A percentile compares a stretch with the other conserved stretches of the same genome.
phyloP scores from a whole-genome alignment of 345 rosid species.

The Bruguiera sexangula region DNA sequence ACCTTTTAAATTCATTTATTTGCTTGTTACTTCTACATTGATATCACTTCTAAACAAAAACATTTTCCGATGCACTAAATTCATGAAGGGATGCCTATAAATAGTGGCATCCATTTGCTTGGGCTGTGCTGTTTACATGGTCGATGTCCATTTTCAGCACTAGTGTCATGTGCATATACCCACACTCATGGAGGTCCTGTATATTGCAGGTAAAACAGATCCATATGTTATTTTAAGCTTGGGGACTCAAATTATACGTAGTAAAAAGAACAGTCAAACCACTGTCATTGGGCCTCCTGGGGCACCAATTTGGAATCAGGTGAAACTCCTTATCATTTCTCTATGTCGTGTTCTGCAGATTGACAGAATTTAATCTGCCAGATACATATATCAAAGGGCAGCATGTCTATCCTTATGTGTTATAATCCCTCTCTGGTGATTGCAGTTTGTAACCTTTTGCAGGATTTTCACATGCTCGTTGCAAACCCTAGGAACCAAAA shows the following conservation, averaged over 20 bases:
- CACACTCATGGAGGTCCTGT: slow-evolving; percentile 6
- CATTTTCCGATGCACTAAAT: no score
- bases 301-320: slow-evolving; percentile 99
- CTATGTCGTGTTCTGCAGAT: slow-evolving; percentile 15
- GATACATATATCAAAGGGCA: background rate
- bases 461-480: slow-evolving; percentile 97
- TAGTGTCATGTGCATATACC: slow-evolving; percentile 4
- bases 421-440: slow-evolving; percentile 8
- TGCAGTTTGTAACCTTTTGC: slow-evolving; percentile 27
- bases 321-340: slow-evolving; percentile 27
- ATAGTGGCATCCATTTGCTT: no score
- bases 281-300: slow-evolving; percentile 95
- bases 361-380: background rate
- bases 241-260: slow-evolving; percentile 83
- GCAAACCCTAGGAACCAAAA: slow-evolving; percentile 83
- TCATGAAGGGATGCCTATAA: no score
- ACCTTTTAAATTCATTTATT: no score
- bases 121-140: no score
- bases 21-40: no score
- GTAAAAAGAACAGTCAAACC: slow-evolving; percentile 97
- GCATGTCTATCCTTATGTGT: slow-evolving; percentile 2
- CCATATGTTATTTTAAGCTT: slow-evolving; percentile 82
- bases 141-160: no score
- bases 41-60: no score
- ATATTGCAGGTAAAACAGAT: slow-evolving; percentile 81